Evolutionary conservation across 2,329 filamentous ascomycete species (phyloP).

Genomic region (Pseudogymnoascus verrucosus): DNA sequence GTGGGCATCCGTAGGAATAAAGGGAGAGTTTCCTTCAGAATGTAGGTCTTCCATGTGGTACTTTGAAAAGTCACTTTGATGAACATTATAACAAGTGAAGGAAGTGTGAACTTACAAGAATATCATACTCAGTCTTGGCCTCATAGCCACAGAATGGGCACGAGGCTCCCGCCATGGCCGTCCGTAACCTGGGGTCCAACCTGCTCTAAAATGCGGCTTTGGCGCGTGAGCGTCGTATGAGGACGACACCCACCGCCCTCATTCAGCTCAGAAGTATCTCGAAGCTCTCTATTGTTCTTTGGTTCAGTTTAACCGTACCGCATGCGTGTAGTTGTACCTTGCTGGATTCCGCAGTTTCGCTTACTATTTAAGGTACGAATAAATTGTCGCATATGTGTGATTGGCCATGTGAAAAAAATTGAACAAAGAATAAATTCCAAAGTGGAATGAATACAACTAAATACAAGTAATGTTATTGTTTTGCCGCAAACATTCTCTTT

Average conservation of each 20-base stretch:
- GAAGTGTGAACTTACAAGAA: conserved; percentile 28
- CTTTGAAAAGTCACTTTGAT: conserved; percentile 12
- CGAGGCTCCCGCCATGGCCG: not conserved
- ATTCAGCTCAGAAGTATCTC: not conserved
- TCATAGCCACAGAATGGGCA: conserved; percentile 36
- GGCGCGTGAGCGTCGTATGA: not conserved
- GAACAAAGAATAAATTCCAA: conserved; percentile 4
- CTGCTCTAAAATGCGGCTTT: not conserved
- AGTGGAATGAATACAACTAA: not conserved
- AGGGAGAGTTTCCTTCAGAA: conserved; percentile 27
- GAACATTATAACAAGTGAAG: not conserved
- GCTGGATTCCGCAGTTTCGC: not conserved
- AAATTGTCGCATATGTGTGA: conserved; percentile 7
- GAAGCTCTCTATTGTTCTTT: not conserved
- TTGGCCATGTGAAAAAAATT: conserved; percentile 1
- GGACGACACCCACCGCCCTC: conserved; percentile 3
- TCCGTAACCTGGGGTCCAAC: not conserved
- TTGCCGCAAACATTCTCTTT: conserved; percentile 1
- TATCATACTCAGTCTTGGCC: conserved; percentile 29
- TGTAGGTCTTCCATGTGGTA: conserved; percentile 27
- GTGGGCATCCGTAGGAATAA: conserved; percentile 22
- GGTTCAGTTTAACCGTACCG: not conserved
- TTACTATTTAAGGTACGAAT: conserved; percentile 6
- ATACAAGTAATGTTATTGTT: not conserved
- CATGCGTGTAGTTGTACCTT: conserved; percentile 5